These are phyloP conservation scores for Penicillium robsamsonii DNA, from an alignment of 495 filamentous ascomycete genomes.

Conservation along the genomic window DNA sequence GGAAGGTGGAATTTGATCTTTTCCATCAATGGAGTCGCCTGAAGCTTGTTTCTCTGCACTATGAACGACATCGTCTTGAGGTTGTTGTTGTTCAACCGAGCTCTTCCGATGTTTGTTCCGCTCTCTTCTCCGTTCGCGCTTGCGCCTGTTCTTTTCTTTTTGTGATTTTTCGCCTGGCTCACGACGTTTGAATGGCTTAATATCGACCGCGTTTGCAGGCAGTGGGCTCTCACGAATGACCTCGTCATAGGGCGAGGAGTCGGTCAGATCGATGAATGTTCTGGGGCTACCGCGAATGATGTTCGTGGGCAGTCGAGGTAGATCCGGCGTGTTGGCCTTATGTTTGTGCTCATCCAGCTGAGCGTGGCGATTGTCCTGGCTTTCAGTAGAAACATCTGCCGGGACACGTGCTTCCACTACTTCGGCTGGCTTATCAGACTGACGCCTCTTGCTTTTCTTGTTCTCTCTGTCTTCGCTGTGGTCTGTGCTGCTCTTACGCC, in stretches of 20 bases:
- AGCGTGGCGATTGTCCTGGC: too few species aligned
- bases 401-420: background rate
- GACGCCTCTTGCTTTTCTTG: constrained; percentile 18
- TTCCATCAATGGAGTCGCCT: background rate
- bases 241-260: background rate
- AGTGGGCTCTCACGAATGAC: background rate
- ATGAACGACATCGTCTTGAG: background rate
- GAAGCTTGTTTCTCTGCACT: background rate
- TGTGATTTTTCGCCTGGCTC: background rate
- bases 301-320: background rate
- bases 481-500: background rate
- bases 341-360: too few species aligned
- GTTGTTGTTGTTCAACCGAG: background rate
- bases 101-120: background rate
- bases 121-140: background rate
- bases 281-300: background rate
- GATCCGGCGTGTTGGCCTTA: background rate
- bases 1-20: background rate
- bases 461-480: constrained; percentile 11
- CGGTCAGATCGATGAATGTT: background rate
- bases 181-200: background rate
- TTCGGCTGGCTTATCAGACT: background rate
- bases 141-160: background rate
- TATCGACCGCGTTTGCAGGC: background rate
- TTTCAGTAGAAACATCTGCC: background rate